phyloP scores from a whole-genome alignment of 345 rosid species.

The Capsella bursapastoris region DNA sequence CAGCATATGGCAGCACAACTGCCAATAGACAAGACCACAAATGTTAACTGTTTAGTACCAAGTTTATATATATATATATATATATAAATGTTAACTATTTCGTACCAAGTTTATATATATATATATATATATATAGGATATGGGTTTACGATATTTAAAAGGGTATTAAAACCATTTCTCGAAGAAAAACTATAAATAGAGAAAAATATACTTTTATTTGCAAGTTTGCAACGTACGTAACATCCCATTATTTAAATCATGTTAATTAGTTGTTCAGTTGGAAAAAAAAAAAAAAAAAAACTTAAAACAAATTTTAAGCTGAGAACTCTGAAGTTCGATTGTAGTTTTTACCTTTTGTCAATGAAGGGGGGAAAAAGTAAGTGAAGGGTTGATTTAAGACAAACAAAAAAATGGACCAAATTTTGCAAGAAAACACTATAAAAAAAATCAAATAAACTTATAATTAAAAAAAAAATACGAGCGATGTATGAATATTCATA shows the following conservation, averaged over 20 bases:
- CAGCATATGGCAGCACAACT: slow-evolving; percentile 80
- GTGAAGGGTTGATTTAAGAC: neutral
- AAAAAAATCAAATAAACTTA: no score
- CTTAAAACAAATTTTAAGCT: neutral
- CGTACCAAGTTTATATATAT: neutral
- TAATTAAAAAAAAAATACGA: neutral
- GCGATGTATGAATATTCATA: neutral
- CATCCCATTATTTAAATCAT: neutral
- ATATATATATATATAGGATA: neutral
- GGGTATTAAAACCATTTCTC: neutral
- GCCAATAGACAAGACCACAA: slow-evolving; percentile 21
- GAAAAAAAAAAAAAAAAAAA: no score
- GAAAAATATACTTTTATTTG: neutral
- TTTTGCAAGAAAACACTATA: no score
- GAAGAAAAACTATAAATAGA: neutral
- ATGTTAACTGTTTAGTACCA: neutral
- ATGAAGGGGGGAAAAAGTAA: neutral
- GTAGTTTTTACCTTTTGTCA: neutral
- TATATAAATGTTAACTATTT: no score
- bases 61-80: neutral
- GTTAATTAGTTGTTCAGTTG: neutral
- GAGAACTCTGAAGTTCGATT: neutral
- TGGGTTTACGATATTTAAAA: neutral
- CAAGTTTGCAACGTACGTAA: neutral
- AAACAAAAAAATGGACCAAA: no score